These are phyloP conservation scores for Tanacetum coccineum DNA, from an alignment of 129 eudicot genomes.

Conservation along the genomic window DNA sequence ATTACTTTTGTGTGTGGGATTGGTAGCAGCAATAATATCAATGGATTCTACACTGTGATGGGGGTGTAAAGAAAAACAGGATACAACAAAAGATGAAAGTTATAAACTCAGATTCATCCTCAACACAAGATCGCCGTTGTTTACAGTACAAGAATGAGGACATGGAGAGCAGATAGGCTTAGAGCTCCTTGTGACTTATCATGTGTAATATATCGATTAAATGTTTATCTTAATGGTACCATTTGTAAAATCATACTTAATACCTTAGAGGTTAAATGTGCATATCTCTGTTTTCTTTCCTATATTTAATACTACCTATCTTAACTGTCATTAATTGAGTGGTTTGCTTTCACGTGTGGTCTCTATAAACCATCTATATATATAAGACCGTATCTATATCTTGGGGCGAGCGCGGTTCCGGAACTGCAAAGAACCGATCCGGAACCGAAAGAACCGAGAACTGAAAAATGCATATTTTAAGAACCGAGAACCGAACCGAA, in stretches of 20 bases:
- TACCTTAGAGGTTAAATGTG: slow-evolving; percentile 15
- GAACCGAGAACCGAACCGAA: too few species aligned
- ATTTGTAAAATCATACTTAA: slow-evolving; percentile 24
- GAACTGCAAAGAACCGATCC: too few species aligned
- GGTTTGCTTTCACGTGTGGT: too few species aligned
- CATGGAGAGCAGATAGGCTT: slow-evolving; percentile 19
- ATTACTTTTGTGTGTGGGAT: slow-evolving; percentile 45
- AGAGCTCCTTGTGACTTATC: slow-evolving; percentile 1
- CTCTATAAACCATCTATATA: too few species aligned
- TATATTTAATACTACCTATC: too few species aligned
- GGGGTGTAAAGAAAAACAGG: slow-evolving; percentile 89
- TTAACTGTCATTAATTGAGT: too few species aligned
- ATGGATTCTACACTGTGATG: slow-evolving; percentile 89
- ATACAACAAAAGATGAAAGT: slow-evolving; percentile 17
- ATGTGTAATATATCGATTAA: slow-evolving; percentile 17
- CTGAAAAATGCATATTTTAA: too few species aligned
- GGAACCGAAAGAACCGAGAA: too few species aligned
- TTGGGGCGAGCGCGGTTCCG: too few species aligned
- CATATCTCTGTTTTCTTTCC: neutral
- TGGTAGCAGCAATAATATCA: slow-evolving; percentile 72
- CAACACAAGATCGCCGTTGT: slow-evolving; percentile 42
- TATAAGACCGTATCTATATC: too few species aligned
- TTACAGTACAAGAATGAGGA: slow-evolving; percentile 35
- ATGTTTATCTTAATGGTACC: slow-evolving; percentile 17
- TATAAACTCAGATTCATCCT: slow-evolving; percentile 32